Percentiles rank a stretch among this genome's conserved stretches.
phyloP scores from a whole-genome alignment of 768 basidiomycete genomes.

The Calvatia gigantea region DNA sequence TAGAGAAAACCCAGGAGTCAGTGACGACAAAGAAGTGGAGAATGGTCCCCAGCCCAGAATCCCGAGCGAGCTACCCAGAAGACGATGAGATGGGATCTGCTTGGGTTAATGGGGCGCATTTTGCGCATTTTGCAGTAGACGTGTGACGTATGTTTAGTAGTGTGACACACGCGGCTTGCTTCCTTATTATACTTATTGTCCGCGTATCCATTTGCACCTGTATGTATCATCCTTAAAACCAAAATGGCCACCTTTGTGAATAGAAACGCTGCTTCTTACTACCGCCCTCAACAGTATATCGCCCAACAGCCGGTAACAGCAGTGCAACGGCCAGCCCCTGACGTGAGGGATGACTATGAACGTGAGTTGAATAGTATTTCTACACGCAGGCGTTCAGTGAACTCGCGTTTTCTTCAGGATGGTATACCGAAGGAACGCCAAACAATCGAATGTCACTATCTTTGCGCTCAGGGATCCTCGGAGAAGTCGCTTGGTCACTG shows the following conservation, averaged over 20 bases:
- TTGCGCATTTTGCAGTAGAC: background rate
- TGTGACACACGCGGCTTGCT: background rate
- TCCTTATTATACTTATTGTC: background rate
- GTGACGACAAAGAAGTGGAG: constrained; percentile 6
- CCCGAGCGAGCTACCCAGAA: constrained; percentile 40
- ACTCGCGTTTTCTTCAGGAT: constrained; percentile 43
- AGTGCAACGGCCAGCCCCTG: constrained; percentile 30
- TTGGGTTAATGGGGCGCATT: constrained; percentile 24
- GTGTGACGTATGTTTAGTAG: background rate
- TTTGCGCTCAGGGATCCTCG: constrained; percentile 74
- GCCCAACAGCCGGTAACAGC: constrained; percentile 19
- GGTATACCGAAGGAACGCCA: constrained; percentile 79
- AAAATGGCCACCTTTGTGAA: constrained; percentile 15
- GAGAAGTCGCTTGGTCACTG: constrained; percentile 88
- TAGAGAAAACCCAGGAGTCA: background rate
- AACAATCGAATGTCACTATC: constrained; percentile 92
- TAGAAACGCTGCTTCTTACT: constrained; percentile 23
- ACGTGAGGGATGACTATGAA: constrained; percentile 74
- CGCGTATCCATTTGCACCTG: background rate
- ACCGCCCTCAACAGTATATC: constrained; percentile 21
- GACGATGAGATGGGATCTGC: constrained; percentile 34
- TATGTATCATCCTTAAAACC: background rate
- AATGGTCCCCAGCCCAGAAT: constrained; percentile 35
- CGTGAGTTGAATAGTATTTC: constrained; percentile 37
- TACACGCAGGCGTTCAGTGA: constrained; percentile 6